These are phyloP conservation scores for Penicillium macrosclerotiorum DNA, from an alignment of 495 filamentous ascomycete species.

Conservation along the genomic window DNA sequence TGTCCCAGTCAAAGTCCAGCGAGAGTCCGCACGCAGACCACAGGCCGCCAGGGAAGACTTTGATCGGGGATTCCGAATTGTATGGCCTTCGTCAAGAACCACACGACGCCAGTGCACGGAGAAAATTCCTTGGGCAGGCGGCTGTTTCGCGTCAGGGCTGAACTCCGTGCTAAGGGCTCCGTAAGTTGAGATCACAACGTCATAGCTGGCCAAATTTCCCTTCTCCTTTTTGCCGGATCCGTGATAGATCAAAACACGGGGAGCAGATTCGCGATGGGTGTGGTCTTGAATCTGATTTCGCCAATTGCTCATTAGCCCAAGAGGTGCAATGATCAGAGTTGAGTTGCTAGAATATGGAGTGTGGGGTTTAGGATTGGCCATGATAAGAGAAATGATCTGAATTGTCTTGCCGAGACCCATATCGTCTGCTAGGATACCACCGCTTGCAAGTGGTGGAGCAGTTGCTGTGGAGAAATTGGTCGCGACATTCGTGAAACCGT, in stretches of 20 bases:
- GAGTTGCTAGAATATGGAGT: constrained; percentile 43
- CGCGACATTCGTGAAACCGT: constrained; percentile 69
- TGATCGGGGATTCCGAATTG: constrained; percentile 74
- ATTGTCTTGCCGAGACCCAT: constrained; percentile 96
- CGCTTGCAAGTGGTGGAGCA: constrained; percentile 64
- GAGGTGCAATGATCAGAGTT: constrained; percentile 80
- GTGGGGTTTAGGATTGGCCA: constrained; percentile 53
- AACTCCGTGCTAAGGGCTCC: constrained; percentile 54
- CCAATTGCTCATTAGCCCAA: constrained; percentile 94
- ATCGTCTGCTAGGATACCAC: constrained; percentile 87
- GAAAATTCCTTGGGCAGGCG: constrained; percentile 50
- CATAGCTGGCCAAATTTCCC: constrained; percentile 54
- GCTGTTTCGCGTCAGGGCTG: constrained; percentile 29
- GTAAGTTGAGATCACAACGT: constrained; percentile 86
- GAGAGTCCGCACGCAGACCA: constrained; percentile 63
- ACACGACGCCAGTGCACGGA: constrained; percentile 75
- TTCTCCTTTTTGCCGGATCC: constrained; percentile 56
- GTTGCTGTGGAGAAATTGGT: constrained; percentile 64
- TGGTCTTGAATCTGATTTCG: constrained; percentile 76
- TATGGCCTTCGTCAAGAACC: constrained; percentile 86
- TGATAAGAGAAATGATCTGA: constrained; percentile 78
- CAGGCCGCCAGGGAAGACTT: constrained; percentile 68
- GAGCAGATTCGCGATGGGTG: constrained; percentile 54
- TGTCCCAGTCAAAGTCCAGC: constrained; percentile 83
- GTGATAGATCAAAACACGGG: constrained; percentile 75